Conservation (phyloP, 2,329 filamentous ascomycete species). For the Magnaporthiopsis rhizophila region DNA sequence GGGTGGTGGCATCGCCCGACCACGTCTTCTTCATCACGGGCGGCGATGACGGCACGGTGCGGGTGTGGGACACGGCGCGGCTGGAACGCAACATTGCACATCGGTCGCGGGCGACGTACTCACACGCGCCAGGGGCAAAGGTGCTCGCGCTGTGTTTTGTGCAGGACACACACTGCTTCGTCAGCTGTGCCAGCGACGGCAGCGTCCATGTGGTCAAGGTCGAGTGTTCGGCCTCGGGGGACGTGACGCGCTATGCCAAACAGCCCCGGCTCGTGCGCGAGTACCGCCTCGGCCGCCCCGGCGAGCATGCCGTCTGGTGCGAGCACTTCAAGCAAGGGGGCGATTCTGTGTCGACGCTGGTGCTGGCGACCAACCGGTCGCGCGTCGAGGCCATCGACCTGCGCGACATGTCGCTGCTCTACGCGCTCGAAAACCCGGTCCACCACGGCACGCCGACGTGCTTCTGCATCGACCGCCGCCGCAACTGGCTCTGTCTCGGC, state of each 20-base stretch:
- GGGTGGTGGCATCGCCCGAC: conserved; percentile 76
- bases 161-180: conserved; percentile 87
- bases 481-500: conserved; percentile 84
- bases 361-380: conserved; percentile 81
- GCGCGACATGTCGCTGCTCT: conserved; percentile 75
- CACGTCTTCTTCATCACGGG: conserved; percentile 92
- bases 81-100: conserved; percentile 74
- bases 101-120: conserved; percentile 78
- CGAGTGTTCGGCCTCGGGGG: conserved; percentile 30
- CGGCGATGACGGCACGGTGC: conserved; percentile 84
- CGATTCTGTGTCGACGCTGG: conserved; percentile 58
- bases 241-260: conserved; percentile 60
- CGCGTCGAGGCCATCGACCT: conserved; percentile 80
- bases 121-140: conserved; percentile 60
- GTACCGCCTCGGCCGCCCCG: conserved; percentile 60
- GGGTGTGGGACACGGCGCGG: conserved; percentile 85
- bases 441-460: conserved; percentile 88
- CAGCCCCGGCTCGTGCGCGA: conserved; percentile 62
- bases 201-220: conserved; percentile 85
- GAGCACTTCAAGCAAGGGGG: conserved; percentile 83
- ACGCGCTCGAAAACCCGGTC: conserved; percentile 74
- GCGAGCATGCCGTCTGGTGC: conserved; percentile 79
- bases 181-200: conserved; percentile 84
- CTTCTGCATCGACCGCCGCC: conserved; percentile 78
- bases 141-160: conserved; percentile 84